Conservation (phyloP, 768 basidiomycete species). For the Cubamyces sp. region DNA sequence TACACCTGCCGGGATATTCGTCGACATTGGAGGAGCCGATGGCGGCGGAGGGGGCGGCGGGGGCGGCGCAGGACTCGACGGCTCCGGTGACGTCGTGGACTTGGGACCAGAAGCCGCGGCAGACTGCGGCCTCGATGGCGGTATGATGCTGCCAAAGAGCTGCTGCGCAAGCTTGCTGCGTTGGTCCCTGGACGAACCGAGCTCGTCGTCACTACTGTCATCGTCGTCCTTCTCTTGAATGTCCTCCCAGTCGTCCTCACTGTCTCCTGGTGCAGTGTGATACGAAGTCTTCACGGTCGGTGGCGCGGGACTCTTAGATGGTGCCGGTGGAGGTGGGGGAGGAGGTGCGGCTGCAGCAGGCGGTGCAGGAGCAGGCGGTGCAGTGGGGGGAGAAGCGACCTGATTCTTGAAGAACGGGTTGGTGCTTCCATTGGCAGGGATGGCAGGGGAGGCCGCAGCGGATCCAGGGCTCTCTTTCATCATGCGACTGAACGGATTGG, state of each 20-base stretch:
- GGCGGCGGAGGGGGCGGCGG: conserved; percentile 45
- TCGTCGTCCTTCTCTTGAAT: conserved; percentile 70
- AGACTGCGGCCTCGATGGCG: conserved; percentile 57
- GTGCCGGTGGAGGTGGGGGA: conserved; percentile 41
- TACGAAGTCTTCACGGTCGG: conserved; percentile 59
- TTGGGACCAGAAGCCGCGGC: conserved; percentile 42
- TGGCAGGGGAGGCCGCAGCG: conserved; percentile 39
- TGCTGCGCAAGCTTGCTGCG: conserved; percentile 76
- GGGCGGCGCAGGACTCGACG: conserved; percentile 38
- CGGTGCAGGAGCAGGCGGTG: conserved; percentile 42
- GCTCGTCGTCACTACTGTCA: conserved; percentile 81
- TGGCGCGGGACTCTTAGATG: conserved; percentile 56
- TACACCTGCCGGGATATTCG: conserved; percentile 33
- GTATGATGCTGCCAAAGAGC: conserved; percentile 76
- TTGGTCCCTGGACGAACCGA: conserved; percentile 62
- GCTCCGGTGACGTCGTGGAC: conserved; percentile 26
- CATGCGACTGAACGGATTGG: conserved; percentile 82
- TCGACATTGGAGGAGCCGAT: conserved; percentile 41
- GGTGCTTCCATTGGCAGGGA: conserved; percentile 50
- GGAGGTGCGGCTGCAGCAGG: conserved; percentile 41
- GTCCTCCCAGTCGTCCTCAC: conserved; percentile 87
- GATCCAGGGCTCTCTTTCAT: conserved; percentile 51
- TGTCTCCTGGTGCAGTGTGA: conserved; percentile 59
- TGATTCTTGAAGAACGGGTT: conserved; percentile 79
- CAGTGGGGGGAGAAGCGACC: conserved; percentile 43